Evolutionary conservation across 495 filamentous ascomycete genomes (phyloP).

Genomic region (Staphylotrichum longicolle): DNA sequence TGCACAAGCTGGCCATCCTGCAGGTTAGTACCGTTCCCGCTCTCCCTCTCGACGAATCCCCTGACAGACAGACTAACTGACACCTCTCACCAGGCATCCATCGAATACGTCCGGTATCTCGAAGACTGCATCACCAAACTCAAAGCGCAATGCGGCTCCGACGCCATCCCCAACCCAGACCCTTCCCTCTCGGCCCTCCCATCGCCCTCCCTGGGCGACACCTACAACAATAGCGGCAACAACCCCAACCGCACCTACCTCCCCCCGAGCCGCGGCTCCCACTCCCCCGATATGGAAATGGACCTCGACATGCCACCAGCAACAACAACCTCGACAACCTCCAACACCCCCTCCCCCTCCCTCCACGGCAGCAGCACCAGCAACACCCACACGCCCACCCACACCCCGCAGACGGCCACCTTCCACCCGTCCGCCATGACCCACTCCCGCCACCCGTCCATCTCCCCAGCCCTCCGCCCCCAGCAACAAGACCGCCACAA

Average conservation of each 20-base stretch:
- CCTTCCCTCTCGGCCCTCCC: constrained; percentile 20
- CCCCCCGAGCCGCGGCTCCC: not conserved
- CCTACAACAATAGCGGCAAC: constrained; percentile 29
- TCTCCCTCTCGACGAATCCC: not conserved
- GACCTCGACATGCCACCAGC: constrained; percentile 29
- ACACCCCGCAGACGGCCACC: constrained; percentile 1
- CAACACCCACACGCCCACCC: constrained; percentile 30
- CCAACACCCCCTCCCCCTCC: not conserved
- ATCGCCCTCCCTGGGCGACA: constrained; percentile 27
- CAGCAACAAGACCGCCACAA: constrained; percentile 23
- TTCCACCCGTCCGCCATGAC: constrained; percentile 30
- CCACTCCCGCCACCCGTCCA: constrained; percentile 43
- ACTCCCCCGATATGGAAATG: constrained; percentile 48
- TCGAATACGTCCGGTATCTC: constrained; percentile 94
- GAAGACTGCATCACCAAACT: constrained; percentile 83
- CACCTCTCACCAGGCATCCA: constrained; percentile 65
- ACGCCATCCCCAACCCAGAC: constrained; percentile 20
- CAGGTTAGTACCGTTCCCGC: constrained; percentile 56
- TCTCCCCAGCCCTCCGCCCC: constrained; percentile 48
- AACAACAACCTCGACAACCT: not conserved
- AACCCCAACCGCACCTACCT: constrained; percentile 23
- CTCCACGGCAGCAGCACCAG: constrained; percentile 3
- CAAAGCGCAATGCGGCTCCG: constrained; percentile 55
- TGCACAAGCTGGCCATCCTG: constrained; percentile 97
- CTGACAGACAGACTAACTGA: not conserved